These are phyloP conservation scores for Populus hybrid DNA, from an alignment of 441 rosid genomes.

Conservation along the genomic window DNA sequence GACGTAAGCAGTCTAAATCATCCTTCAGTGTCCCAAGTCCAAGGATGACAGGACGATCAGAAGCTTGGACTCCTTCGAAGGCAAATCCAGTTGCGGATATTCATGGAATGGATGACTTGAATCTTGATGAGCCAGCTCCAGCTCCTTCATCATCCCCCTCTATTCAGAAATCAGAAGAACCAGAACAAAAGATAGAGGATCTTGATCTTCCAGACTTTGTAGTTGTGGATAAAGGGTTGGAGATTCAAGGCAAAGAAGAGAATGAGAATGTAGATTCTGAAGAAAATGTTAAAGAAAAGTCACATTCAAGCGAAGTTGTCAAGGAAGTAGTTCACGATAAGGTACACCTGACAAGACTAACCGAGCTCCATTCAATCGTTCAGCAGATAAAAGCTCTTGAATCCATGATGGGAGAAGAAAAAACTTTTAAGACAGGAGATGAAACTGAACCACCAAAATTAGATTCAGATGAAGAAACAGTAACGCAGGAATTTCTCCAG, in stretches of 20 bases:
- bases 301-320: constrained; percentile 52
- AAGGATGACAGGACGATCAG: constrained; percentile 50
- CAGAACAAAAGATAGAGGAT: constrained; percentile 50
- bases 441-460: constrained; percentile 56
- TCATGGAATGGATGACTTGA: constrained; percentile 76
- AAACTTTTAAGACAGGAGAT: constrained; percentile 28
- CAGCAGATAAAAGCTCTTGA: constrained; percentile 91
- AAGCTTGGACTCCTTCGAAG: constrained; percentile 63
- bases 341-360: constrained; percentile 48
- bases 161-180: constrained; percentile 37
- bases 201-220: constrained; percentile 72
- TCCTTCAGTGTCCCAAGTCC: constrained; percentile 94
- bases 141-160: constrained; percentile 22
- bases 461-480: constrained; percentile 77
- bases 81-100: constrained; percentile 40
- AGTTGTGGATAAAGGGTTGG: constrained; percentile 85
- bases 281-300: constrained; percentile 34
- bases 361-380: constrained; percentile 81
- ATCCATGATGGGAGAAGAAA: constrained; percentile 63
- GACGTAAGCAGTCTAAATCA: constrained; percentile 69
- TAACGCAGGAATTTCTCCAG: constrained; percentile 82
- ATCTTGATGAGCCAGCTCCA: constrained; percentile 72
- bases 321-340: constrained; percentile 69
- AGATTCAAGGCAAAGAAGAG: constrained; percentile 54
- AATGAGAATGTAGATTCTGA: constrained; percentile 35